Evolutionary conservation across 2,329 filamentous ascomycete species (phyloP).

Genomic region (Pseudogymnoascus sp.): DNA sequence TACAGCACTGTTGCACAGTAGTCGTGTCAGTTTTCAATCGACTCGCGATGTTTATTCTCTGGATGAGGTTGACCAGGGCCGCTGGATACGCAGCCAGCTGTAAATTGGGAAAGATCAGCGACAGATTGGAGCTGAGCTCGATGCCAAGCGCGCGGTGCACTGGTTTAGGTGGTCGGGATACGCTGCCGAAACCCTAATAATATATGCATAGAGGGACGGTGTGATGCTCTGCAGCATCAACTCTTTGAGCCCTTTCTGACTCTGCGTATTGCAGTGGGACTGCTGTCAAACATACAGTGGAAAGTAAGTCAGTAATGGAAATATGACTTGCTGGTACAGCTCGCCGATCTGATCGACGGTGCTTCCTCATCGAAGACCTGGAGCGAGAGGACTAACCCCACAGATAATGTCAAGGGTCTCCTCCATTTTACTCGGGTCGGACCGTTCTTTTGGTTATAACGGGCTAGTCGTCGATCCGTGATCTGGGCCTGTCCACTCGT

Average conservation of each 20-base stretch:
- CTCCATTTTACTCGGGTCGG: background rate
- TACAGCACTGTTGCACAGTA: background rate
- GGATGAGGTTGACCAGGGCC: background rate
- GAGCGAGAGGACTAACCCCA: background rate
- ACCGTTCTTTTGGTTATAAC: background rate
- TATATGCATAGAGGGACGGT: background rate
- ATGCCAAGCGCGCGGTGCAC: background rate
- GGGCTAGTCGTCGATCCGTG: background rate
- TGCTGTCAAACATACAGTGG: background rate
- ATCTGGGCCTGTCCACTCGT: background rate
- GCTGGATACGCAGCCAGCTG: background rate
- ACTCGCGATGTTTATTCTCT: background rate
- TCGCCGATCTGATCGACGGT: background rate
- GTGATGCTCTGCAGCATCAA: background rate
- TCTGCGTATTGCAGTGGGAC: background rate
- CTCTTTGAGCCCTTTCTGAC: background rate
- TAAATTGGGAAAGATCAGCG: background rate
- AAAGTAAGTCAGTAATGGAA: background rate
- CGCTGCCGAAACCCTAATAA: background rate
- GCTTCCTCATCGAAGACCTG: background rate
- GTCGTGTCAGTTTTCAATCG: background rate
- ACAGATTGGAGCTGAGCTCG: background rate
- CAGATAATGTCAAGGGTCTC: background rate
- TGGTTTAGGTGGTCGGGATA: background rate
- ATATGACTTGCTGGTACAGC: background rate